phyloP scores from a whole-genome alignment of 2,329 filamentous ascomycete species.

The Bertia moriformis region DNA sequence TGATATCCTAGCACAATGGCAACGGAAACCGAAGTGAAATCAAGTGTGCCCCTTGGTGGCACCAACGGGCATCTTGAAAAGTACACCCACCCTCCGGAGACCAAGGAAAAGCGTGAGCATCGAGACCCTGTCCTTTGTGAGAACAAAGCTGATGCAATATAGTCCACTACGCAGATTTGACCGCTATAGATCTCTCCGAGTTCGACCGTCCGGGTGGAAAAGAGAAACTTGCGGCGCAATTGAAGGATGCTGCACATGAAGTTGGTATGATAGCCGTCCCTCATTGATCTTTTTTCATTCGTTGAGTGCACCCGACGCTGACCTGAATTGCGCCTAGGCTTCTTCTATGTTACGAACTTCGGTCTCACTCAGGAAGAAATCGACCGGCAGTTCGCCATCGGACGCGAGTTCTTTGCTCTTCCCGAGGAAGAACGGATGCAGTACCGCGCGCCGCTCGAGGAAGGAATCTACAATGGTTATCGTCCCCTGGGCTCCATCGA shows the following conservation, averaged over 20 bases:
- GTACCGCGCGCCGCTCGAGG: slow-evolving; percentile 31
- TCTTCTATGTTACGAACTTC: slow-evolving; percentile 51
- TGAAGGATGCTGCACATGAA: slow-evolving; percentile 35
- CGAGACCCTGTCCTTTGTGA: too few relatives aligned
- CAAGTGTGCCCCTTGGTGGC: too few relatives aligned
- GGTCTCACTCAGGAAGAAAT: slow-evolving; percentile 45
- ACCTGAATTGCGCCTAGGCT: too few relatives aligned
- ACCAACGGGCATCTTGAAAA: too few relatives aligned
- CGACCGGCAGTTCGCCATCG: slow-evolving; percentile 45
- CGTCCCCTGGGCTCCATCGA: slow-evolving; percentile 23
- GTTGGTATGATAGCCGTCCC: too few relatives aligned
- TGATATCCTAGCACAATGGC: too few relatives aligned
- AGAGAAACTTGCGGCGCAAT: slow-evolving; percentile 32
- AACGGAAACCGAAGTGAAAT: too few relatives aligned
- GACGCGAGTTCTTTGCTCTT: slow-evolving; percentile 39
- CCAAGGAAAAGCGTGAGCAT: too few relatives aligned
- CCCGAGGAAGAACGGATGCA: slow-evolving; percentile 42
- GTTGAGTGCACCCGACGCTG: not conserved
- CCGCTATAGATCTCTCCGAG: slow-evolving; percentile 37
- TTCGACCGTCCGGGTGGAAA: slow-evolving; percentile 39
- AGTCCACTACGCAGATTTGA: slow-evolving; percentile 41
- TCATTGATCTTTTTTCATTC: too few relatives aligned
- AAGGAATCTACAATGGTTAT: slow-evolving; percentile 42
- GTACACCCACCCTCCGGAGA: too few relatives aligned
- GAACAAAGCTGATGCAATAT: too few relatives aligned